Base-by-base conservation (phyloP, 1,139 yeast genomes). In the Lodderomyces jiufengensis region DNA sequence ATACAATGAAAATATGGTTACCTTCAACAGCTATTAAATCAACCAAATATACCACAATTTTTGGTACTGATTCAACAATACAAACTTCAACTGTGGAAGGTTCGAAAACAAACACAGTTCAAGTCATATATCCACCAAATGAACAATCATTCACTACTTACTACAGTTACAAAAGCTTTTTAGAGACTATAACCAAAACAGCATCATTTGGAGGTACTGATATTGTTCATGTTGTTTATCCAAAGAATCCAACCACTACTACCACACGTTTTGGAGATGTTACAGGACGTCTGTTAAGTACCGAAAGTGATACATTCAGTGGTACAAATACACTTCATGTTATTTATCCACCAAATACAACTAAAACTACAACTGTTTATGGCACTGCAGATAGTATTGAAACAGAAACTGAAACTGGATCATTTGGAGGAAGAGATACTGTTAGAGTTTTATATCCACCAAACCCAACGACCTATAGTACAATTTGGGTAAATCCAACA, bases 361-460 rank as follows among this genome's bases (percentile, higher is more conserved):
- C 55, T 3, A 25, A 40, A 3, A 44, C 52, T 8, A 37, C 47
- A 33, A 36, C 46, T 10, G 38, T 37, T 7, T 20, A 36, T 2
- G 39, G 25, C 5, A 48, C 51, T 2, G 11, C 31, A 1, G n/a
- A n/a, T n/a, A n/a, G n/a, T n/a, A n/a, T n/a, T n/a, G n/a, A n/a
- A n/a, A n/a, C n/a, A n/a, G n/a, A n/a, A n/a, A n/a, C n/a, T n/a
- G n/a, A n/a, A n/a, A 33, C 46, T 9, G 38, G 38, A 4, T 14
- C 40, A 3, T 35, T 43, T 11, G 48, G 47, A 24, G 46, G 41
- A 7, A 50, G 50, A 9, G 57, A 42, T 7, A 43, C 51, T 8
- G 52, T 54, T 3, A 37, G 45, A 31, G 49, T 55, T 21, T 45
- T 47, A n/a, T 47, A 45, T 12, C 59, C 61, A 23, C 29, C 32